Evolutionary conservation across 176 grass and related monocot species (phyloP).

Genomic region (Stipa capillata): DNA sequence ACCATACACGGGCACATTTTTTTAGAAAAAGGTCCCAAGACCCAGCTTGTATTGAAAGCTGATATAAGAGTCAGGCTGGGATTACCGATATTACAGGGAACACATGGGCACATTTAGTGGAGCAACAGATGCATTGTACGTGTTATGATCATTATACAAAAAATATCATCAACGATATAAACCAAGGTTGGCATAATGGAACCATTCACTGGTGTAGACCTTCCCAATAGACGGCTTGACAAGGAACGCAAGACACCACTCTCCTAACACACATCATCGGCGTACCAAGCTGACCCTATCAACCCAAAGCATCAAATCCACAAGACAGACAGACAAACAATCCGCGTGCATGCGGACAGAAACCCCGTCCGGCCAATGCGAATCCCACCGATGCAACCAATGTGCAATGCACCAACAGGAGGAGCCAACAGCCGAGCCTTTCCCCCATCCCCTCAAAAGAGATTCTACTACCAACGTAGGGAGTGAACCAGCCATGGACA

Average conservation of each 20-base stretch:
- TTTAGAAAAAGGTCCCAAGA: no score
- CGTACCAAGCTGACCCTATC: background rate
- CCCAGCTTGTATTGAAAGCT: no score
- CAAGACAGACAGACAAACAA: background rate
- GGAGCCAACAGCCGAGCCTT: background rate
- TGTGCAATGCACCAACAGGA: background rate
- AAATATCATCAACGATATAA: background rate
- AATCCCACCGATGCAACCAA: background rate
- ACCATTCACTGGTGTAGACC: background rate
- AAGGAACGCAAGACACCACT: background rate
- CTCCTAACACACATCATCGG: background rate
- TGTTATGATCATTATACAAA: background rate
- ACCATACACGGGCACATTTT: background rate
- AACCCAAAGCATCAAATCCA: background rate
- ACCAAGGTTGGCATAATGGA: background rate
- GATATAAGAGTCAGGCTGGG: no score
- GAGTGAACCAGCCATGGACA: slow-evolving; percentile 12
- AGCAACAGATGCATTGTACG: background rate
- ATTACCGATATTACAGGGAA: no score
- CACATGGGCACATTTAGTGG: background rate
- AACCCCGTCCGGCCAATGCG: background rate
- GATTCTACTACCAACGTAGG: background rate
- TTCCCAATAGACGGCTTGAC: background rate
- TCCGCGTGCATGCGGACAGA: background rate
- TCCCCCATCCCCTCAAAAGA: background rate